phyloP scores from a whole-genome alignment of 805 yeast genomes.

The Pichia eremophila region DNA sequence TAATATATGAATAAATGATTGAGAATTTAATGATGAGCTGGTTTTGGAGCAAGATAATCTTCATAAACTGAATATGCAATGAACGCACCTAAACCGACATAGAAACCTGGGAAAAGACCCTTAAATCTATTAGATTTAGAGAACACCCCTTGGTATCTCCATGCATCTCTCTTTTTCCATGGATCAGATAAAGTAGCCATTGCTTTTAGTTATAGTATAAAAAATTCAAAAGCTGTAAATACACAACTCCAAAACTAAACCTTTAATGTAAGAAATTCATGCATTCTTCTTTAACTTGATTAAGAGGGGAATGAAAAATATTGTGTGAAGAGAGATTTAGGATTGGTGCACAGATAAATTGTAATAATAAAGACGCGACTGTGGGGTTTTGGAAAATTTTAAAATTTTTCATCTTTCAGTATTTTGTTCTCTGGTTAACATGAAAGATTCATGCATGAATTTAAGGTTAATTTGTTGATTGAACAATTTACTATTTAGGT shows the following conservation, averaged over 20 bases:
- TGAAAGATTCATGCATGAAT: too few relatives aligned
- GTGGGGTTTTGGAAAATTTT: too few relatives aligned
- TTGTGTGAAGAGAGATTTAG: too few relatives aligned
- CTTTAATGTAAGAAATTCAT: background rate
- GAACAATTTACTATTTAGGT: too few relatives aligned
- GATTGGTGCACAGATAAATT: too few relatives aligned
- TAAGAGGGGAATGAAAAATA: too few relatives aligned
- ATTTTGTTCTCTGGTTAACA: too few relatives aligned
- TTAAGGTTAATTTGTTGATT: too few relatives aligned
- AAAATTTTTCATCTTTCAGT: background rate
- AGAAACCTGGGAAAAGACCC: conserved; percentile 72
- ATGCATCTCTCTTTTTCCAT: conserved; percentile 62
- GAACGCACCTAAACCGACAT: conserved; percentile 71
- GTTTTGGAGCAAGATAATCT: conserved; percentile 32
- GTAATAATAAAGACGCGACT: too few relatives aligned
- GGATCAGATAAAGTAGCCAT: conserved; percentile 30
- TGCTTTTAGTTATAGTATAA: background rate
- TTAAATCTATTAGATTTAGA: conserved; percentile 59
- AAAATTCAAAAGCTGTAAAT: too few relatives aligned
- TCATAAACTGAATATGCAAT: conserved; percentile 55
- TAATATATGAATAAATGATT: background rate
- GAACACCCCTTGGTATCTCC: conserved; percentile 84
- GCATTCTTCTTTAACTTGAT: too few relatives aligned
- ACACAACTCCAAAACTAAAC: too few relatives aligned
- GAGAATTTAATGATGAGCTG: conserved; percentile 4